These are phyloP conservation scores for Talaromyces sp. DNA, from an alignment of 2,329 filamentous ascomycete species.

Conservation along the genomic window DNA sequence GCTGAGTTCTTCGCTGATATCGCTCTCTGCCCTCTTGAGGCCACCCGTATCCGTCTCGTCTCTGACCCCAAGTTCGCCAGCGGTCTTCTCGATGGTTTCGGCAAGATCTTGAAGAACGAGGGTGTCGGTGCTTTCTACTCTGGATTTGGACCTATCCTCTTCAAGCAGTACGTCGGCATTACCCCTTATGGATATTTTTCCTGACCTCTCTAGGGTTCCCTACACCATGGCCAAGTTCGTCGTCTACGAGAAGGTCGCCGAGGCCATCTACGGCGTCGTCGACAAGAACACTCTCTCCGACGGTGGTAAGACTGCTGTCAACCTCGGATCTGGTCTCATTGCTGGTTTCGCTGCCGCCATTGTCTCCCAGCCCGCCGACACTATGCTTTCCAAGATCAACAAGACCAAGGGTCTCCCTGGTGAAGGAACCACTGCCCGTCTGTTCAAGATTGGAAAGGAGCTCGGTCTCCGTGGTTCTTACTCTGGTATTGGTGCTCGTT, in stretches of 20 bases:
- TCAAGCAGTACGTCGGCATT: constrained; percentile 65
- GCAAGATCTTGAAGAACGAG: constrained; percentile 79
- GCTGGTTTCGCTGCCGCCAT: constrained; percentile 84
- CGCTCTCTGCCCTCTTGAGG: constrained; percentile 84
- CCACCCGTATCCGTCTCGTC: constrained; percentile 89
- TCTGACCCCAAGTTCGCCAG: constrained; percentile 81
- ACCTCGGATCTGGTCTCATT: constrained; percentile 80
- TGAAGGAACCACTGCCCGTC: constrained; percentile 74
- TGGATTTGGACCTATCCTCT: constrained; percentile 82
- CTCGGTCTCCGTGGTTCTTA: constrained; percentile 76
- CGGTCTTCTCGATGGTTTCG: constrained; percentile 74
- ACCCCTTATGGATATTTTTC: background rate
- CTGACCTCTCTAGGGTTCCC: constrained; percentile 60
- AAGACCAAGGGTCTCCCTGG: constrained; percentile 85
- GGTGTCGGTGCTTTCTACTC: constrained; percentile 85
- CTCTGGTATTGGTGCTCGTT: constrained; percentile 75
- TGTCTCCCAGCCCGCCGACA: constrained; percentile 86
- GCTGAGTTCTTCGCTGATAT: constrained; percentile 64
- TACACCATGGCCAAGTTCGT: constrained; percentile 97
- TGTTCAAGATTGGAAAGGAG: constrained; percentile 86
- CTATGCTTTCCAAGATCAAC: constrained; percentile 95
- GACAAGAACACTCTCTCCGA: constrained; percentile 70
- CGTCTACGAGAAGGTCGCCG: constrained; percentile 84
- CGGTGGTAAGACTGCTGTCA: constrained; percentile 71
- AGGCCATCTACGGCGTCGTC: constrained; percentile 64